Evolutionary conservation across 2,329 filamentous ascomycete genomes (phyloP), one percentile per base, ranked within the genome.

Genomic region (Xylariaceae sp.): DNA sequence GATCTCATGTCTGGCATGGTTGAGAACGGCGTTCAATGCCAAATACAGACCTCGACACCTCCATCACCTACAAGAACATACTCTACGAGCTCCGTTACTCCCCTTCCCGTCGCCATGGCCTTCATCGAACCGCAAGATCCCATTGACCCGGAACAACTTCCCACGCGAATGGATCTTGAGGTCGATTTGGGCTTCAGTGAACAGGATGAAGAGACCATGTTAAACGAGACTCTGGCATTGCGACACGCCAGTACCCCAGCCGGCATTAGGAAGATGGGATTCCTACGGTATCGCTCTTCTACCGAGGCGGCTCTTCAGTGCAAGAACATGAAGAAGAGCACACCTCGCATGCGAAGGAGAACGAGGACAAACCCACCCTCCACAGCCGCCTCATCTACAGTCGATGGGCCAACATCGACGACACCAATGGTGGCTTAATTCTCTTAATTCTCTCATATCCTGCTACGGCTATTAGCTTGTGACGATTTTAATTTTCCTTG

Each of bases 11-110:
- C 62, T 38, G 60, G 46, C 12, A 68, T 68, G 64, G 61, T 68
- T 34, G 59, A 64, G 18, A 63, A 63, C 28, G 60, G 61, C 44
- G 58, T 58, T 17, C 65, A 67, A 47, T 68, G 64, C 58, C 65
- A 65, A 19, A 60, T 68, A 22, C 64, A 63, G 38, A 43, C 6
- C 28, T 53, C 62, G n/a, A 53, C 52, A 17, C 56, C 63, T 33
- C 18, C 52, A 0, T 55, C 56, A 17, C 56, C 64, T 2, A 31
- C 47, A 6, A 48, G 46, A 33, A 28, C 44, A 14, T 38, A 45
- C 11, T 56, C 42, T n/a, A 47, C 47, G 4, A 47, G 54, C 1
- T 31, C 45, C 41, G 11, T 31, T 19, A 3, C 18, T 49, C 34
- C 39, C 3, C 17, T 47, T 31, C 45, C 51, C 41, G 16, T 47